Evolutionary conservation across 2,329 filamentous ascomycete genomes (phyloP).

Genomic region (Geoglossum cookeanum): DNA sequence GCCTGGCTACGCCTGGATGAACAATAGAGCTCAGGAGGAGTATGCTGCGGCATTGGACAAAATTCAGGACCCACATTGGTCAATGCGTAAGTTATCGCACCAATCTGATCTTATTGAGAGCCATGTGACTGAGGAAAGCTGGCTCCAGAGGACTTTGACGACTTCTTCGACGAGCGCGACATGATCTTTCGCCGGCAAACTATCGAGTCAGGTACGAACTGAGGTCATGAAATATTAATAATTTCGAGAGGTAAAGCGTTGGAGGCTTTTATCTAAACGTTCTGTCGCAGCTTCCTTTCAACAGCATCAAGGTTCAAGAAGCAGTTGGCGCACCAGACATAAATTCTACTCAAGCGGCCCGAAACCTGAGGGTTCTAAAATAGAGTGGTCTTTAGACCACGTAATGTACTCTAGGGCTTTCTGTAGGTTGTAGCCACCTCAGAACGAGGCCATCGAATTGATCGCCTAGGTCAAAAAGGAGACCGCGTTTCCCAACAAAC

Average conservation of each 20-base stretch:
- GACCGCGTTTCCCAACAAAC: background rate
- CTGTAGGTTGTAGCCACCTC: background rate
- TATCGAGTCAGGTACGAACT: background rate
- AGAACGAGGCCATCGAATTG: background rate
- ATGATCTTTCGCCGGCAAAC: background rate
- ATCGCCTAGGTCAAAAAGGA: background rate
- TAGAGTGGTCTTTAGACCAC: background rate
- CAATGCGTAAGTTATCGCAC: conserved; percentile 21
- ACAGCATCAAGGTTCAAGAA: background rate
- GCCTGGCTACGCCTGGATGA: conserved; percentile 34
- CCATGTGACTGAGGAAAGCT: background rate
- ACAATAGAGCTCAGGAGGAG: conserved; percentile 37
- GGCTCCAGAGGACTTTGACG: conserved; percentile 24
- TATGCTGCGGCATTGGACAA: conserved; percentile 28
- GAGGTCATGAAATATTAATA: background rate
- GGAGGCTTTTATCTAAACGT: background rate
- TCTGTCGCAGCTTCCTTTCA: background rate
- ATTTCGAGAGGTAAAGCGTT: background rate
- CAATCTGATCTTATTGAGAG: background rate
- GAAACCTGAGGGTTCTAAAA: background rate
- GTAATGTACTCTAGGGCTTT: background rate
- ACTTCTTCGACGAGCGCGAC: conserved; percentile 19
- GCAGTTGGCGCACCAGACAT: background rate
- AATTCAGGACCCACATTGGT: conserved; percentile 33
- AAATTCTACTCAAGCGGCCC: background rate